Evolutionary conservation across 2,329 filamentous ascomycete species (phyloP), one percentile per base, ranked within the genome.

Genomic region (Colletotrichum sidae): DNA sequence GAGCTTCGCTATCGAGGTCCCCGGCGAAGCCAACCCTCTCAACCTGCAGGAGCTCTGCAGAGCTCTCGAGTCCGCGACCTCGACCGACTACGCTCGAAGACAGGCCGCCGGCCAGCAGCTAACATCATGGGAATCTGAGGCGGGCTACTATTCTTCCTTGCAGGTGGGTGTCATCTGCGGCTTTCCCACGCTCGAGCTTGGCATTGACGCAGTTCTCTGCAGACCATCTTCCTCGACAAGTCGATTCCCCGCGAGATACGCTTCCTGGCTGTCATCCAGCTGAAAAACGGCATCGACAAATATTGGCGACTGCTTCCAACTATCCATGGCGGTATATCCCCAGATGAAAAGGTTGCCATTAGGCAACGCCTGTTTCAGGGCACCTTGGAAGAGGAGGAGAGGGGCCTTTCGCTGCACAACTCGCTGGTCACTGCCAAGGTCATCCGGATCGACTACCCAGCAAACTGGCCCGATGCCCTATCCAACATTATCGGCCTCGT

Each of bases 201-300:
- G 55, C 68, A 53, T 58, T 58, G 25, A 66, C 38, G 9, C 46
- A 33, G 17, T 37, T 9, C 46, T 39, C 39, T 38, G 38, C 73
- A 96, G 90, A 86, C 90, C 70, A 87, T 93, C 41, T 97, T 94
- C 75, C 85, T 97, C 68, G 92, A 97, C 79, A 89, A 88, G 67
- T 88, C 88, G 2, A 81, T 96, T 1, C 92, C 93, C 1, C 79
- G 88, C 63, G 90, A 96, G 72, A 87, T 95, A 57, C 92, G 96
- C 67, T 94, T 97, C 73, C 89, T 97, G 10, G 92, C 95, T 59
- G 88, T 98, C 63, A 97, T 98, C 70, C 92, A 97, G 75, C 85
- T 99, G 58, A 98, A 98, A 77, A 97, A 98, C 77, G 96, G 94
- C 60, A 94, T 98, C 77, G 95, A 98, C 76, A 94, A 91, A 75